phyloP scores from a whole-genome alignment of 2,329 filamentous ascomycete genomes.

The Didymella pinodella region DNA sequence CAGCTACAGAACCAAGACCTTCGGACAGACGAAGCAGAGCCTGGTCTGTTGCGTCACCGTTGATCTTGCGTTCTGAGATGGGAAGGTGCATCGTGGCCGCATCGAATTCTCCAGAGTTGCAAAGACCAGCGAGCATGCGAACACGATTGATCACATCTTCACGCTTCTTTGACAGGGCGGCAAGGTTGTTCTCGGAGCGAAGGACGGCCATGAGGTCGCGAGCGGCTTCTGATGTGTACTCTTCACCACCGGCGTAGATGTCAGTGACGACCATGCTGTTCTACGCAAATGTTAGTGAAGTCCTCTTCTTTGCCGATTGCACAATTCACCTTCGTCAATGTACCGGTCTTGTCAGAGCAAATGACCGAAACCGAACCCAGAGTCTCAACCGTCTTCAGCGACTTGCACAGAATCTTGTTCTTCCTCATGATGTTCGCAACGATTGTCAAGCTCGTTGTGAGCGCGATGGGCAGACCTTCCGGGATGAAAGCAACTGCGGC shows the following conservation, averaged over 20 bases:
- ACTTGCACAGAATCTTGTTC: slow-evolving; percentile 81
- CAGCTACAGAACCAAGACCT: slow-evolving; percentile 65
- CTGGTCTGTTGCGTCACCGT: slow-evolving; percentile 79
- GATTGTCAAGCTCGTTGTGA: slow-evolving; percentile 72
- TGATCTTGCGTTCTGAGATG: slow-evolving; percentile 68
- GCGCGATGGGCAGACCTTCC: slow-evolving; percentile 57
- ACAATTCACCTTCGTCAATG: slow-evolving; percentile 61
- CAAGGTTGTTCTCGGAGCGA: slow-evolving; percentile 50
- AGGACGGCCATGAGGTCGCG: slow-evolving; percentile 44
- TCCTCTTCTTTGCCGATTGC: no score
- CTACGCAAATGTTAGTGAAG: slow-evolving; percentile 43
- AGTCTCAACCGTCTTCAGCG: slow-evolving; percentile 79
- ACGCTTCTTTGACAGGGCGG: slow-evolving; percentile 31
- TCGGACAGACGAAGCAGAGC: slow-evolving; percentile 77
- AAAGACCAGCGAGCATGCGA: slow-evolving; percentile 69
- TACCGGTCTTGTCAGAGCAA: slow-evolving; percentile 80
- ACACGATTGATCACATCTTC: slow-evolving; percentile 60
- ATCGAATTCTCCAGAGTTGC: slow-evolving; percentile 80
- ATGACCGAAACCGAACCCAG: slow-evolving; percentile 76
- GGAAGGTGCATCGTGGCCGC: slow-evolving; percentile 67
- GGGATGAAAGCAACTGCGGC: slow-evolving; percentile 73
- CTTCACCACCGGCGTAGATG: slow-evolving; percentile 65
- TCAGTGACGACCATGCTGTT: slow-evolving; percentile 79
- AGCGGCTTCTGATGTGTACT: slow-evolving; percentile 62
- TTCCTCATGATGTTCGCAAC: slow-evolving; percentile 78